Conservation (phyloP, 2,329 filamentous ascomycete genomes). For the Alternaria panax region DNA sequence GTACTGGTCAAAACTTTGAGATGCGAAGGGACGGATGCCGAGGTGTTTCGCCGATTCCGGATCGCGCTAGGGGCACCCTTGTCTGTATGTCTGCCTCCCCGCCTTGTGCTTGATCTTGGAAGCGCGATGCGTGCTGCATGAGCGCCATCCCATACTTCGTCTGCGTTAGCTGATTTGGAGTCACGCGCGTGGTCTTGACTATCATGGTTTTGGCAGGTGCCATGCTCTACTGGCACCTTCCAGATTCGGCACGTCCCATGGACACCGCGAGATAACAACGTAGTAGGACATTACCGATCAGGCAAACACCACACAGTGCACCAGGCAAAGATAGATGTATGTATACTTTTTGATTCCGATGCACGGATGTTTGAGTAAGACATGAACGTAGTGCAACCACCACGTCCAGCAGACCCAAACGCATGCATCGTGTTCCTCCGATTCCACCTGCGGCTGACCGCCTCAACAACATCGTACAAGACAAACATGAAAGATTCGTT, state of each 20-base stretch:
- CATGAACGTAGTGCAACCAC: constrained; percentile 18
- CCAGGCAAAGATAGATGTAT: constrained; percentile 1
- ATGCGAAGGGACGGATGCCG: constrained; percentile 14
- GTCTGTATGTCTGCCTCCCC: not conserved
- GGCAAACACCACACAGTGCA: not conserved
- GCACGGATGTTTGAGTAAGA: constrained; percentile 20
- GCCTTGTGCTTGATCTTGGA: not conserved
- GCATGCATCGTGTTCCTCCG: constrained; percentile 5
- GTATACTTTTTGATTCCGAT: constrained; percentile 14
- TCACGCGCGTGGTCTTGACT: not conserved
- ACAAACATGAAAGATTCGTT: constrained; percentile 27
- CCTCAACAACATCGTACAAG: constrained; percentile 16
- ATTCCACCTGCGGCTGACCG: constrained; percentile 12
- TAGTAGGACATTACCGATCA: not conserved
- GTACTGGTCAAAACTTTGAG: constrained; percentile 27
- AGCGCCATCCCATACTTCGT: not conserved
- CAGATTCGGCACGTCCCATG: not conserved
- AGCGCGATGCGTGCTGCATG: not conserved
- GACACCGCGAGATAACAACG: not conserved
- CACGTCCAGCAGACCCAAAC: constrained; percentile 18
- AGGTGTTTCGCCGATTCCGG: constrained; percentile 19
- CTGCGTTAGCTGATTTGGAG: not conserved
- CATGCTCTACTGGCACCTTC: not conserved
- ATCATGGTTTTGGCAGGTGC: constrained; percentile 1
- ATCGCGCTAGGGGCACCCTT: constrained; percentile 4